These are phyloP conservation scores for Ammopiptanthus mongolicus DNA, from an alignment of 306 rosid species.

Conservation along the genomic window DNA sequence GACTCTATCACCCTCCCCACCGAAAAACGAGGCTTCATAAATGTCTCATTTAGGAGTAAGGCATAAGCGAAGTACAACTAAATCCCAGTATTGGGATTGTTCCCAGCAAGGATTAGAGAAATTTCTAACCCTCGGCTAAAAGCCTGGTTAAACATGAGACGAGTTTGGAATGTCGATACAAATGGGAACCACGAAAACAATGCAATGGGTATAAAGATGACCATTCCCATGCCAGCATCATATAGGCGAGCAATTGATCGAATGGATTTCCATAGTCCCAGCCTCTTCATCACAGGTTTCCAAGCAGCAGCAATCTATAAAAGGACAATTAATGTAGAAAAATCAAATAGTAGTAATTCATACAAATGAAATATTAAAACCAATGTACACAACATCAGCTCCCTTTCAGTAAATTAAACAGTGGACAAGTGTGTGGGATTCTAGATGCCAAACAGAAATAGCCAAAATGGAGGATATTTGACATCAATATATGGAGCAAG, in stretches of 20 bases:
- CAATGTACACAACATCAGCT: not conserved
- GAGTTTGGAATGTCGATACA: conserved; percentile 85
- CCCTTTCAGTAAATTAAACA: not conserved
- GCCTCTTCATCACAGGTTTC: conserved; percentile 72
- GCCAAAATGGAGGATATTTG: not conserved
- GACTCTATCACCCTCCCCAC: not conserved
- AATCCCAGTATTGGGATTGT: conserved; percentile 68
- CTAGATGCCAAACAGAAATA: not conserved
- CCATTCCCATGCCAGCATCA: conserved; percentile 95
- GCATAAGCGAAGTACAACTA: conserved; percentile 28
- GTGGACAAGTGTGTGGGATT: not conserved
- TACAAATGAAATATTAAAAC: conserved; percentile 2
- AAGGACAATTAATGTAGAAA: conserved; percentile 5
- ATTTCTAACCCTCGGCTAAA: conserved; percentile 94
- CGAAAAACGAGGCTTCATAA: not conserved
- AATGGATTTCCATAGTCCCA: conserved; percentile 80
- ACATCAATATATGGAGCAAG: not conserved
- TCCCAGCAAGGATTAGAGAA: conserved; percentile 85
- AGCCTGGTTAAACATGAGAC: conserved; percentile 97
- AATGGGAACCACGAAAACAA: conserved; percentile 88
- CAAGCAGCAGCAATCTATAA: conserved; percentile 90
- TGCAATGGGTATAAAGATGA: conserved; percentile 81
- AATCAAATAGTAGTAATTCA: not conserved
- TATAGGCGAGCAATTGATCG: conserved; percentile 83
- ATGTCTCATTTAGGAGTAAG: not conserved